Base-by-base conservation (phyloP, 139 green algal genomes). In the Chlorella sp. region DNA sequence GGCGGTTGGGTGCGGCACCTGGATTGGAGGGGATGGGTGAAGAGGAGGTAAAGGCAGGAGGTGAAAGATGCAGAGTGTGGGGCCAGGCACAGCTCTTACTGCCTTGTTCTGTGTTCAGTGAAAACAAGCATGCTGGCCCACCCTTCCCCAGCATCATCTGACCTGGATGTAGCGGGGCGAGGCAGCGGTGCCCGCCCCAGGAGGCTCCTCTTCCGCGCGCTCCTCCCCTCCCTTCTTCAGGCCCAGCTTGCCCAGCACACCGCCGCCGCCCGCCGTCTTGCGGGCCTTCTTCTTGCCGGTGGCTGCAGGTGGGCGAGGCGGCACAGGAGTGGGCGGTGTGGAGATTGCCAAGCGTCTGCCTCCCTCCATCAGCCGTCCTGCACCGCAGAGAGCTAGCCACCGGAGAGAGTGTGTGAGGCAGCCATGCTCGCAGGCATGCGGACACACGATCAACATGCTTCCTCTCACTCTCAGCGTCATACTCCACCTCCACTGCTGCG, bases 381-480 rank as follows among this genome's bases (percentile, higher is more conserved):
- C n/a, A n/a, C n/a, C n/a, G n/a, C n/a, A n/a, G n/a, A n/a, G n/a
- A n/a, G n/a, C n/a, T n/a, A n/a, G n/a, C n/a, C n/a, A n/a, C n/a
- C n/a, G n/a, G n/a, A n/a, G n/a, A n/a, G n/a, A n/a, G n/a, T n/a
- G n/a, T n/a, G n/a, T n/a, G n/a, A n/a, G n/a, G n/a, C n/a, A n/a
- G n/a, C n/a, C n/a, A n/a, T n/a, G n/a, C n/a, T n/a, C n/a, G n/a
- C n/a, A n/a, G n/a, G n/a, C n/a, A n/a, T n/a, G n/a, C n/a, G n/a
- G n/a, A n/a, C n/a, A n/a, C n/a, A n/a, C n/a, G n/a, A n/a, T n/a
- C n/a, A n/a, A 23, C 6, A 39, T 30, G 28, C 15, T 71, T n/a
- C n/a, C n/a, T 34, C 74, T 56, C 74, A 81, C 74, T 56, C 32
- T 81, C 74, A 3, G 74, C 36, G 32, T 82, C 76, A 34, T 82